Base-by-base conservation (phyloP, 2,329 filamentous ascomycete genomes). In the Nemania sp. region DNA sequence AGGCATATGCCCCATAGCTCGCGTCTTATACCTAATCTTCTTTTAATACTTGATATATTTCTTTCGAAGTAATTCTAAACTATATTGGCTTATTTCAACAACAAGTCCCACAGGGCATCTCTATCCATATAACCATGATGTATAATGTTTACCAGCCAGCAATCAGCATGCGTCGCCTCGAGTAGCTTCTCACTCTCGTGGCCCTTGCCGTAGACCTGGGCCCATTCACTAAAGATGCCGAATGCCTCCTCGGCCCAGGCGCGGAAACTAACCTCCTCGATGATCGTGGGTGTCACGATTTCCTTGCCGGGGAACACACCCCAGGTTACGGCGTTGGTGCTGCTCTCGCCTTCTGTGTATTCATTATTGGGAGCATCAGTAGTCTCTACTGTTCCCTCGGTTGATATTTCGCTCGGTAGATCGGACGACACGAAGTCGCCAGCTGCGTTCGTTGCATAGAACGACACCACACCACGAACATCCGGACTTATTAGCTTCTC, bases 211-310 rank as follows among this genome's bases (percentile, higher is more conserved):
- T 97, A 98, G 54, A 98, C 92, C 73, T 92, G 87, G 68, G 92
- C 90, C 96, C 96, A 99, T 83, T 98, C 96, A 49, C 86, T 88
- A 92, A 95, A 98, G 76, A 98, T 97, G 35, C 91, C 92, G 82
- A 96, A 99, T 0, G 96, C 95, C 84, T 99, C 96, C 77, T 98
- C 96, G 65, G 90, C 88, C 96, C 96, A 99, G 7, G 94, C 93
- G 70, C 90, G 87, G 85, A 98, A 98, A 78, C 92, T 96, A 59
- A 97, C 93, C 73, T 94, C 93, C 79, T 98, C 95, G 75, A 98
- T 97, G 77, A 98, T 98, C 1, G 95, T 98, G 2, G 95, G 95
- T 24, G 94, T 97, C 66, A 97, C 88, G 77, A 98, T 98, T 80
- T 98, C 95, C 82, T 98, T 98, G 49, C 93, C 93, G 0, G 93